Percentiles rank a stretch among this genome's conserved stretches.
Conservation (phyloP, 495 filamentous ascomycete genomes). For the Penicillium cataractarum region DNA sequence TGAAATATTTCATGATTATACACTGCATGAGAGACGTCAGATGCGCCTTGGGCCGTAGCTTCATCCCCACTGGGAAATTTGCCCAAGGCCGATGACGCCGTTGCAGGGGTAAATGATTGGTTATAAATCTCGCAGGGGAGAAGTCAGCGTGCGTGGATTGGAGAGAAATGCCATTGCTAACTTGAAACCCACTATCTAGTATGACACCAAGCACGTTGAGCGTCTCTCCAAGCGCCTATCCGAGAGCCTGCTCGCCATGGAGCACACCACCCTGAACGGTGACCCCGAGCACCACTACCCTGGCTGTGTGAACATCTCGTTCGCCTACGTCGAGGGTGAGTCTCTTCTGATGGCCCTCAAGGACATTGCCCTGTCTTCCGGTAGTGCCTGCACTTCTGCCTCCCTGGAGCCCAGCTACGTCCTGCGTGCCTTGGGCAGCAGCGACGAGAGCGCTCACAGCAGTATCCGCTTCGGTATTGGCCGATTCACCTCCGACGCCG, state of each 20-base stretch:
- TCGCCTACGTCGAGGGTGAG: constrained; percentile 97
- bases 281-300: constrained; percentile 84
- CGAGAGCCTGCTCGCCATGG: constrained; percentile 79
- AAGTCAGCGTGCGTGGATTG: not conserved
- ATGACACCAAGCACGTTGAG: constrained; percentile 83
- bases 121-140: constrained; percentile 11
- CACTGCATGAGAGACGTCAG: constrained; percentile 61
- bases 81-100: constrained; percentile 48
- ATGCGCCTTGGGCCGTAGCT: constrained; percentile 48
- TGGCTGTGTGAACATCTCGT: constrained; percentile 97
- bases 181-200: constrained; percentile 55
- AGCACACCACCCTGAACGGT: constrained; percentile 92
- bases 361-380: constrained; percentile 95
- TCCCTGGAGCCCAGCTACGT: constrained; percentile 97
- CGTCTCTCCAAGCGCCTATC: constrained; percentile 80
- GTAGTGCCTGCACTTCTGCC: constrained; percentile 95
- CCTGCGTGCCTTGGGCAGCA: constrained; percentile 87
- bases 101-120: constrained; percentile 57
- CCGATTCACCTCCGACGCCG: constrained; percentile 89
- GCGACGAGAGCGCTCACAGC: constrained; percentile 95
- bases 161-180: constrained; percentile 29
- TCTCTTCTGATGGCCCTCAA: constrained; percentile 98
- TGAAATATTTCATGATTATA: constrained; percentile 51
- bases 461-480: constrained; percentile 98
- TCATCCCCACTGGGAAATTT: constrained; percentile 36